Base-by-base conservation (phyloP, 805 yeast genomes). In the Huiozyma naganishii region DNA sequence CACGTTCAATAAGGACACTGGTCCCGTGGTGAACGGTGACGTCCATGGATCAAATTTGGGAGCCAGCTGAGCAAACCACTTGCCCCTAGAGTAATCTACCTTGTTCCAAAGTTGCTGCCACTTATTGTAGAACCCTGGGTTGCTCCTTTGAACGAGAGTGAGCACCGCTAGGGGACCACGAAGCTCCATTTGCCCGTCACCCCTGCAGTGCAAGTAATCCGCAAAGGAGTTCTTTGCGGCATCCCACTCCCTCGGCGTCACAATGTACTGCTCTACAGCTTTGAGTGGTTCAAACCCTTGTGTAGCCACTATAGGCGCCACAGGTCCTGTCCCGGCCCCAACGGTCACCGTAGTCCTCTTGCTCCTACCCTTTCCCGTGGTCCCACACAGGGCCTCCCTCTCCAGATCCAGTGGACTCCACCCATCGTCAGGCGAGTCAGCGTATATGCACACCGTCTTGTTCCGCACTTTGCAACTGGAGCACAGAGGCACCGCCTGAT, bases 81-180 rank as follows among this genome's bases (percentile, higher is more conserved):
- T 41, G 58, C 64, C 44, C 45, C 62, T 52, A 29, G 53, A 57
- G n/a, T 38, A 42, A 32, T 59, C 55, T 7, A 57, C 47, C 28
- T 49, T 53, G 8, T 40, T 28, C 62, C 61, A 57, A 5, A 54
- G 34, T 29, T 53, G 51, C 7, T 37, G 39, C 33, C 49, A 49
- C 42, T 48, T 50, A 3, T 48, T 45, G n/a, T 45, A 38, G 23
- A 51, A 41, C 7, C 48, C 52, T 47, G 51, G 45, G 8, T 49
- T 47, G 10, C 52, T 42, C 8, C 39, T 43, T 29, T 40, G 32
- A 2, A 53, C 29, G 39, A 48, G 45, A 1, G 56, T 49, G 35
- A 53, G 49, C 12, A 52, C 29, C 5, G 63, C 50, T 1, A 66
- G 61, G 6, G 64, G 59, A 0, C 67, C 67, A 48, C 45, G 58